Conservation (phyloP, 495 filamentous ascomycete species). For the Aspergillus sclerotioniger region DNA sequence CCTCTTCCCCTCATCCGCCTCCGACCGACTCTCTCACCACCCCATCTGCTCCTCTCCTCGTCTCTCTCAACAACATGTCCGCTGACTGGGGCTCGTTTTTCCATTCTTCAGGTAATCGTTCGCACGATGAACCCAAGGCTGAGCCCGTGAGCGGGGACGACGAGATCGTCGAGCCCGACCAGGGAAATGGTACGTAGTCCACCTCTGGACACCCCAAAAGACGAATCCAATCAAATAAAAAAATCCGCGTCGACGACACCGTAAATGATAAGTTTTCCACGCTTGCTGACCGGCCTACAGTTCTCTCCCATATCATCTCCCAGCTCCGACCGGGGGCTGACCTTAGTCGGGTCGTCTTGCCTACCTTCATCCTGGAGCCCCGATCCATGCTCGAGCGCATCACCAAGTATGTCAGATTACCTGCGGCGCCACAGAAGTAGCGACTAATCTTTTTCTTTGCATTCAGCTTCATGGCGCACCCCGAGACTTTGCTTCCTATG, state of each 20-base stretch:
- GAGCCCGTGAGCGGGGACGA: slow-evolving; percentile 56
- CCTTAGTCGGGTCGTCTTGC: slow-evolving; percentile 87
- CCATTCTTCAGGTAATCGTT: slow-evolving; percentile 46
- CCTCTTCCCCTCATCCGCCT: slow-evolving; percentile 8
- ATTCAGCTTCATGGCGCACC: slow-evolving; percentile 96
- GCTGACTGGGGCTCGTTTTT: slow-evolving; percentile 32
- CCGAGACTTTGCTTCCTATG: slow-evolving; percentile 90
- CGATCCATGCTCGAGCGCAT: slow-evolving; percentile 98
- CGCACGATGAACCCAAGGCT: slow-evolving; percentile 47
- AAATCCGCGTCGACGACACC: background rate
- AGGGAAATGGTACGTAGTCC: slow-evolving; percentile 52
- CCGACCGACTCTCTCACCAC: slow-evolving; percentile 1
- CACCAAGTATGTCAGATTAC: slow-evolving; percentile 69
- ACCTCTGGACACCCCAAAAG: background rate
- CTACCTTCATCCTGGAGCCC: slow-evolving; percentile 97
- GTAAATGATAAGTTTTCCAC: background rate
- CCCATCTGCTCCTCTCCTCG: slow-evolving; percentile 1
- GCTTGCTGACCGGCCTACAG: slow-evolving; percentile 24
- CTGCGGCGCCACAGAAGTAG: background rate
- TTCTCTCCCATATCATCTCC: slow-evolving; percentile 93
- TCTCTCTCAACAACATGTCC: slow-evolving; percentile 28
- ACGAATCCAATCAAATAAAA: background rate
- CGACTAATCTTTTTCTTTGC: slow-evolving; percentile 10
- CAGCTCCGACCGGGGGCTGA: slow-evolving; percentile 95
- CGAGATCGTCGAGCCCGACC: slow-evolving; percentile 72